Base-by-base conservation (phyloP, 2,329 filamentous ascomycete species). In the Phialophora tarda region DNA sequence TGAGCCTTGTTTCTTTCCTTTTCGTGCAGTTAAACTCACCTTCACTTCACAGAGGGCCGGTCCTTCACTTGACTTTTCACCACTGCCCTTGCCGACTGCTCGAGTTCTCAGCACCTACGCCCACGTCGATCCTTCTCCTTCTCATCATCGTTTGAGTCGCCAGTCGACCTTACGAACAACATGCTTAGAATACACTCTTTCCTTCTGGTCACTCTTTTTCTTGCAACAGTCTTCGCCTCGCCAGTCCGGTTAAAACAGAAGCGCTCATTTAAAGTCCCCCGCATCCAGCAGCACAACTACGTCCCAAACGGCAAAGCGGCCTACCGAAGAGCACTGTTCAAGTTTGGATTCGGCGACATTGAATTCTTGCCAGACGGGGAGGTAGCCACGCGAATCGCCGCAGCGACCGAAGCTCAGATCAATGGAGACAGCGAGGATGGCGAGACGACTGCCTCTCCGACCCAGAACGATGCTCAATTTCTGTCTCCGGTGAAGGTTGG, bases 401-500 rank as follows among this genome's bases (percentile, higher is more conserved):
- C 75, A 56, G 74, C 73, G 17, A 73, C 73, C 28, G 67, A 73
- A 23, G 70, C 72, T 28, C 60, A 71, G 14, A 71, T 71, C 10
- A 59, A 63, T 54, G 63, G 48, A 4, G 59, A 72, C 7, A 74
- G 74, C 8, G 72, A 81, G 76, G 73, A 82, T 38, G 89, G 89
- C 56, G 77, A 83, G 48, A 91, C 91, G 60, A 80, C 85, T 32
- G 88, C 89, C 60, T 88, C 85, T 30, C 87, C 89, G 12, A 86
- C 88, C 69, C 78, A 84, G 53, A 86, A 88, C 71, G 90, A 91
- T 73, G 82, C 85, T 56, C 87, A 91, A 66, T 93, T 91, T 73
- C 83, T 93, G 12, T 85, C 88, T 0, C 88, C 88, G 0, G 87
- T 92, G 60, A 83, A 75, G n/a, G 85, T 92, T 69, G 90, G 90